Evolutionary conservation across 1,139 yeast genomes (phyloP), one percentile per base, ranked within the genome.

Genomic region (Suhomyces coccinellae): DNA sequence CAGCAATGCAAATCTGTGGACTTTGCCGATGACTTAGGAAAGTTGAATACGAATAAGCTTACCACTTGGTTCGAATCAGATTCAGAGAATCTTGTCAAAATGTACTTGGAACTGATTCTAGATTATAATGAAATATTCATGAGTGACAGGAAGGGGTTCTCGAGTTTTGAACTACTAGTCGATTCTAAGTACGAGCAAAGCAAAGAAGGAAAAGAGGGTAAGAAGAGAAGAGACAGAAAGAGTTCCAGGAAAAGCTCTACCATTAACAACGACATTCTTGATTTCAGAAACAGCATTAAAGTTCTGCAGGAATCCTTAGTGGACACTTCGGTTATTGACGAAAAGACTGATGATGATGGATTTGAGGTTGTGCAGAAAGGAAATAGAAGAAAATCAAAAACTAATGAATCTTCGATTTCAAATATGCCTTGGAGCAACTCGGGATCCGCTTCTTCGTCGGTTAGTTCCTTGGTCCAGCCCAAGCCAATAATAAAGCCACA

Each of bases 51-150:
- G 12, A 45, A 26, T 8, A 43, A 44, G 44, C 39, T 41, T 16
- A 49, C 34, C 3, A 44, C 44, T 33, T 64, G 62, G 64, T 52
- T 65, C 53, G 62, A 54, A 22, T 51, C 46, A 7, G 56, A 62
- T 24, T 63, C 71, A 1, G 55, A 52, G 9, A 28, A 26, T 2
- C 47, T 68, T 26, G 36, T 71, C n/a, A 50, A 50, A 3, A 51
- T 56, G 12, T 79, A 76, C 49, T 49, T 74, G 5, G 50, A 50
- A 8, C 68, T 79, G 48, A 48, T 66, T 4, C 52, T 57, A 1
- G 56, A 47, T 0, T 82, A 73, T 55, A 82, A 84, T 52, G 75
- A 71, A 30, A 56, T 61, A 2, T 85, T 80, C 51, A 72, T 84
- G 61, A 74, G 68, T 48, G 73, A 75, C 48, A 63, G 69, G 3